Evolutionary conservation across 495 filamentous ascomycete species (phyloP), one percentile per base, ranked within the genome.

Genomic region (Hypomontagnella monticulosa): DNA sequence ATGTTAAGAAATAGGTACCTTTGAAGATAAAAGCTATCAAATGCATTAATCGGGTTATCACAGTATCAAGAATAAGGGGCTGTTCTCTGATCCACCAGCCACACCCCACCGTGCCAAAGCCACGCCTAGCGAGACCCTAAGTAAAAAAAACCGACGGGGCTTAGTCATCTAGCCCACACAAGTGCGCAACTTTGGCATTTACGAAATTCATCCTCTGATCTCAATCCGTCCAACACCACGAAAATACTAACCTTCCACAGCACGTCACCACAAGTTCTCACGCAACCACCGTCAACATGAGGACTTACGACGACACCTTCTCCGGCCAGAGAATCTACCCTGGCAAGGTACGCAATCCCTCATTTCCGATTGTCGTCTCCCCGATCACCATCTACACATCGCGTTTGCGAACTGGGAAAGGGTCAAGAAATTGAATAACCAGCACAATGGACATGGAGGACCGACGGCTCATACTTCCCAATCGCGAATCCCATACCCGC

Each of bases 301-400:
- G 92, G 86, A 96, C 92, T 82, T 97, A 96, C 93, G 93, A 97
- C 86, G 93, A 97, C 83, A 87, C 89, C 76, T 97, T 97, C 89
- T 92, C 89, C 84, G 93, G 93, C 79, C 89, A 93, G 87, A 93
- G 91, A 88, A 97, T 97, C 84, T 97, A 97, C 88, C 93, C 93
- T 76, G 93, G 93, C 81, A 97, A 97, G 93, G 93, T 97, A 89
- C 82, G 89, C 81, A 44, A 5, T 47, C 23, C 15, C 30, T 42
- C 40, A 1, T 34, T 14, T 33, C 41, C 54, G 41, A 57, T 32
- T 49, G 19, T n/a, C 46, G 27, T 38, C 15, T 7, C 12, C 36
- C 34, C 57, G 44, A 56, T 23, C 50, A 16, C 19, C 49, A 5
- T 54, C 19, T 27, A 52, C 27, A 27, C 36, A 54, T 42, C 50